These are phyloP conservation scores for Macrocystidia cucumis DNA, from an alignment of 1,284 basidiomycete species.

Conservation along the genomic window DNA sequence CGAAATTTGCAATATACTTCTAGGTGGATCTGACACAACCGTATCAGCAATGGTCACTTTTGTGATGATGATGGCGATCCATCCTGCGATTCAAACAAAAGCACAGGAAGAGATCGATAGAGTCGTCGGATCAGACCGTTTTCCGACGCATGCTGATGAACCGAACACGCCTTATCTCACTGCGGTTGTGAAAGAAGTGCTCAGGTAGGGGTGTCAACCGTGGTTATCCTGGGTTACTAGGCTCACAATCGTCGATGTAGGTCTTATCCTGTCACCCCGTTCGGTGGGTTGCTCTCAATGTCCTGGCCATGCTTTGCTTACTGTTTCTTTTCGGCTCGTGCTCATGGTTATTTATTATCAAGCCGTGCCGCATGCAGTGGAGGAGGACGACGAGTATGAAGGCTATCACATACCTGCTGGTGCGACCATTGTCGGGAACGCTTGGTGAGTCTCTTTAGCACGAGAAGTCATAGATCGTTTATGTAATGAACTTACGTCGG, in stretches of 20 bases:
- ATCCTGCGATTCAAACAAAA: conserved; percentile 27
- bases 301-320: no score
- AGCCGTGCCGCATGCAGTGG: background rate
- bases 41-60: conserved; percentile 24
- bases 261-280: no score
- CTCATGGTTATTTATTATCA: background rate
- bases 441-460: conserved; percentile 1
- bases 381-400: background rate
- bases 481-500: no score
- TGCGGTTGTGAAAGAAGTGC: conserved; percentile 22
- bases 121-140: conserved; percentile 20
- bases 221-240: no score
- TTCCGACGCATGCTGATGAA: conserved; percentile 33
- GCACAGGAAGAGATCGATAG: conserved; percentile 23
- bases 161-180: conserved; percentile 20
- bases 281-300: no score
- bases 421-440: background rate
- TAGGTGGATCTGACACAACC: conserved; percentile 18
- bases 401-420: background rate
- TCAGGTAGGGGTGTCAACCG: conserved; percentile 19
- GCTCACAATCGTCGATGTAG: no score
- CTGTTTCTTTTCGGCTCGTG: no score
- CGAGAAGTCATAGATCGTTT: conserved; percentile 6
- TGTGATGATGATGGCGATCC: conserved; percentile 27
- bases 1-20: conserved; percentile 7